These are phyloP conservation scores for Melanopsichium pennsylvanicum DNA, from an alignment of 1,284 basidiomycete species.

Conservation along the genomic window DNA sequence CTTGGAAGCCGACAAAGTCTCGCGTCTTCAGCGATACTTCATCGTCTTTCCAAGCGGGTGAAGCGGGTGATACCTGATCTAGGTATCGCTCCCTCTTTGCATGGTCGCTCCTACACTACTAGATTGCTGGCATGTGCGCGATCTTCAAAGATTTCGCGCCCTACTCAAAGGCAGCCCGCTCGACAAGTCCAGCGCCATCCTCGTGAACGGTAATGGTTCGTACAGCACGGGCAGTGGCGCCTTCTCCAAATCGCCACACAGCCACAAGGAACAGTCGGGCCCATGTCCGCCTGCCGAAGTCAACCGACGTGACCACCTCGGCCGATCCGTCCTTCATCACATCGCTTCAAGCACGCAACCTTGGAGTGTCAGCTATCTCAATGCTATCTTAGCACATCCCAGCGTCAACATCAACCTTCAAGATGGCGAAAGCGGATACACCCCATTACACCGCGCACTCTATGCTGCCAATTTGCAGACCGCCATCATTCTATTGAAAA, in stretches of 20 bases:
- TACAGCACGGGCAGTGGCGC: constrained; percentile 7
- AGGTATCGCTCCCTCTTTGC: constrained; percentile 43
- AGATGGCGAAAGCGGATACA: constrained; percentile 77
- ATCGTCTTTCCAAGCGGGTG: constrained; percentile 33
- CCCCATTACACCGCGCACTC: constrained; percentile 87
- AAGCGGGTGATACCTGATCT: constrained; percentile 41
- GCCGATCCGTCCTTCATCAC: constrained; percentile 84
- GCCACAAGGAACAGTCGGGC: constrained; percentile 29
- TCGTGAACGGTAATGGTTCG: constrained; percentile 13
- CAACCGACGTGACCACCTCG: constrained; percentile 77
- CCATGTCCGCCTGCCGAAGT: constrained; percentile 70
- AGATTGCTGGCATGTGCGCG: constrained; percentile 62
- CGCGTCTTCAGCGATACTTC: constrained; percentile 17
- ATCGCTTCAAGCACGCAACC: constrained; percentile 73
- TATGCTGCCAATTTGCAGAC: constrained; percentile 84
- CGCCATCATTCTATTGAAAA: constrained; percentile 78
- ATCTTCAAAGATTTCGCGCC: constrained; percentile 57
- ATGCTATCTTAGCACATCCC: constrained; percentile 80
- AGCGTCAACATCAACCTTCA: constrained; percentile 80
- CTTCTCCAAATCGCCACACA: constrained; percentile 42
- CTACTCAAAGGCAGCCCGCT: constrained; percentile 52
- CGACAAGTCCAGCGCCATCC: constrained; percentile 34
- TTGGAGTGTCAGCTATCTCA: constrained; percentile 79
- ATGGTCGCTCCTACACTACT: constrained; percentile 57
- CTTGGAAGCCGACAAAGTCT: constrained; percentile 37